Evolutionary conservation across 2,329 filamentous ascomycete species (phyloP).

Genomic region (Pseudonectria foliicola): DNA sequence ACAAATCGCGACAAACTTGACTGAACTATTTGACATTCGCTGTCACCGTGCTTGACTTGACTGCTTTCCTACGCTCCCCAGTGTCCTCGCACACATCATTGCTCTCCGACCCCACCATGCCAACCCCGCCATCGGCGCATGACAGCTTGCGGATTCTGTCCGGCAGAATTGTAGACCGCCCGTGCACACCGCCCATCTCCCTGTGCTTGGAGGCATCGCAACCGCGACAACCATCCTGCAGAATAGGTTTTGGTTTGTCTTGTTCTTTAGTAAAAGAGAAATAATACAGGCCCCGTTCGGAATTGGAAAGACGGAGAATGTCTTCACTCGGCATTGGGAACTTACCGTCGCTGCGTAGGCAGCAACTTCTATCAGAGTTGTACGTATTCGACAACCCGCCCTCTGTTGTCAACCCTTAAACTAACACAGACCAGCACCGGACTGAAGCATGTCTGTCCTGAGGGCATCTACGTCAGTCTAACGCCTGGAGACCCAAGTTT

Average conservation of each 20-base stretch:
- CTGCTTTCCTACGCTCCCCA: too few species aligned
- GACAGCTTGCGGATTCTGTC: slow-evolving; percentile 4
- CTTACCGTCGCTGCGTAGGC: slow-evolving; percentile 56
- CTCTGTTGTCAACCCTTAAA: slow-evolving; percentile 2
- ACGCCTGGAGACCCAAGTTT: slow-evolving; percentile 72
- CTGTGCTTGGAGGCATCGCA: too few species aligned
- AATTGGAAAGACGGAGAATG: too few species aligned
- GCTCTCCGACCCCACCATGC: slow-evolving; percentile 16
- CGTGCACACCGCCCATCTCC: slow-evolving; percentile 16
- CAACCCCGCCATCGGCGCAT: slow-evolving; percentile 16
- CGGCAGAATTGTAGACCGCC: slow-evolving; percentile 26
- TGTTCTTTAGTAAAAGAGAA: too few species aligned
- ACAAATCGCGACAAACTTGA: background rate
- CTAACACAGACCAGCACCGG: slow-evolving; percentile 53
- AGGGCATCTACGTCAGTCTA: slow-evolving; percentile 80
- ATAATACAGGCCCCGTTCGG: too few species aligned
- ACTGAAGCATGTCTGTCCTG: slow-evolving; percentile 73
- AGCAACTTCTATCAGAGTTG: slow-evolving; percentile 79
- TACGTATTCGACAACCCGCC: slow-evolving; percentile 35
- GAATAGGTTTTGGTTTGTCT: too few species aligned
- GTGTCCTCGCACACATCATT: too few species aligned
- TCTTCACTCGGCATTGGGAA: slow-evolving; percentile 35
- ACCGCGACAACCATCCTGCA: too few species aligned
- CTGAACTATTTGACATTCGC: background rate
- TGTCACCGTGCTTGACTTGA: background rate